These are phyloP conservation scores for Trifolium dubium DNA, from an alignment of 306 rosid genomes.

Conservation along the genomic window DNA sequence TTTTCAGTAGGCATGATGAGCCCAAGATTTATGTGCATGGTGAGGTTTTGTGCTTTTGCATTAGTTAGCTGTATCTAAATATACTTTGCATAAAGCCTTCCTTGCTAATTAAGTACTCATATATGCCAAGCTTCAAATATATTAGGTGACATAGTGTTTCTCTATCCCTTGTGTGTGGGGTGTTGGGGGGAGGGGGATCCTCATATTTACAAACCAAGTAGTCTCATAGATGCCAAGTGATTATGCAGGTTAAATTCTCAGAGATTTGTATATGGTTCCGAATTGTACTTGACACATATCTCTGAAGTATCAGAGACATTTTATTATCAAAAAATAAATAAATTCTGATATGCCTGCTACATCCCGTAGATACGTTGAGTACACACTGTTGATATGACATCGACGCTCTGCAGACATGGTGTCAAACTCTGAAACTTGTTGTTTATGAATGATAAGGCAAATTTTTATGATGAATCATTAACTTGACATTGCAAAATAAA, in stretches of 20 bases:
- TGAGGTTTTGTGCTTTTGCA: conserved; percentile 42
- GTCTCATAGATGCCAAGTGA: conserved; percentile 13
- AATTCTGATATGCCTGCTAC: too few relatives aligned
- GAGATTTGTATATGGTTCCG: background rate
- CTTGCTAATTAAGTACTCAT: background rate
- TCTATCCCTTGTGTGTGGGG: background rate
- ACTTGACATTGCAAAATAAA: conserved; percentile 19
- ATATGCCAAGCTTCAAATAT: conserved; percentile 13
- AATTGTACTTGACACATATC: too few relatives aligned
- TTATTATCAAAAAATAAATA: too few relatives aligned
- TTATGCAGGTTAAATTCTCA: conserved; percentile 21
- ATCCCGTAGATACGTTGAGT: too few relatives aligned
- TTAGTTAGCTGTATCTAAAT: conserved; percentile 25
- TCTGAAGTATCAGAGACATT: too few relatives aligned
- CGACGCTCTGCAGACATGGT: too few relatives aligned
- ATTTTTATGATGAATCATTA: conserved; percentile 15
- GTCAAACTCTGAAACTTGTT: too few relatives aligned
- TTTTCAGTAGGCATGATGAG: conserved; percentile 60
- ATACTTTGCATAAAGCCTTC: conserved; percentile 21
- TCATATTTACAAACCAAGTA: background rate
- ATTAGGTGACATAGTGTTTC: background rate
- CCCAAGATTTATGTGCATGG: conserved; percentile 57
- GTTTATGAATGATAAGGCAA: conserved; percentile 25
- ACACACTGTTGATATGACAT: too few relatives aligned
- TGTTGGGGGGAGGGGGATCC: background rate